Conservation (phyloP, 495 filamentous ascomycete genomes). For the Penicillium tannophilum region DNA sequence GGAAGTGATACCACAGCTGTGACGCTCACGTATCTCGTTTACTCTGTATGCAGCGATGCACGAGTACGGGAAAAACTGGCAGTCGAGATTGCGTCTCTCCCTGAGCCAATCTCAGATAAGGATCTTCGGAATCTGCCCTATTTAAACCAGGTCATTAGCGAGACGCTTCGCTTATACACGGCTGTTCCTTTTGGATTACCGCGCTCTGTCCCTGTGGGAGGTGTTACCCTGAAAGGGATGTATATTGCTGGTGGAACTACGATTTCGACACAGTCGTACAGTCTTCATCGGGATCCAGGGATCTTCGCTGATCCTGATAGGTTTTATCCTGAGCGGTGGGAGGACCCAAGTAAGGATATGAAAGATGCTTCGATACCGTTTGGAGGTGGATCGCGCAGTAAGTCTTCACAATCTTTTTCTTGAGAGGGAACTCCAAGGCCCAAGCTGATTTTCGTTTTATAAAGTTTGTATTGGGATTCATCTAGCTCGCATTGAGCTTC, state of each 20-base stretch:
- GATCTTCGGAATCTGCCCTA: conserved; percentile 44
- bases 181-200: conserved; percentile 48
- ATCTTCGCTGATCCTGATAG: conserved; percentile 33
- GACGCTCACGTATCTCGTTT: conserved; percentile 45
- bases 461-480: conserved; percentile 45
- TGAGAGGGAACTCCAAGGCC: too few species aligned
- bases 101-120: conserved; percentile 34
- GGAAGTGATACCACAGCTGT: conserved; percentile 54
- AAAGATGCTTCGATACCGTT: conserved; percentile 56
- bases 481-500: conserved; percentile 39
- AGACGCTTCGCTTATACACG: conserved; percentile 57
- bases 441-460: not conserved
- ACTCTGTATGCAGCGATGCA: conserved; percentile 33
- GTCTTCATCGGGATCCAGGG: conserved; percentile 40
- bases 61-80: conserved; percentile 40
- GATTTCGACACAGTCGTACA: conserved; percentile 46
- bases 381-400: conserved; percentile 50
- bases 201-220: conserved; percentile 38
- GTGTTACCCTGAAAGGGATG: conserved; percentile 29
- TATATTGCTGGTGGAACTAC: conserved; percentile 34
- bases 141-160: conserved; percentile 42
- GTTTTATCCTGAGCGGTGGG: conserved; percentile 50
- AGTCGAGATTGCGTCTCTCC: conserved; percentile 42
- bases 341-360: conserved; percentile 48
- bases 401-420: conserved; percentile 8